Evolutionary conservation across 495 filamentous ascomycete genomes (phyloP).

Genomic region (Aspergillus heteromorphus): DNA sequence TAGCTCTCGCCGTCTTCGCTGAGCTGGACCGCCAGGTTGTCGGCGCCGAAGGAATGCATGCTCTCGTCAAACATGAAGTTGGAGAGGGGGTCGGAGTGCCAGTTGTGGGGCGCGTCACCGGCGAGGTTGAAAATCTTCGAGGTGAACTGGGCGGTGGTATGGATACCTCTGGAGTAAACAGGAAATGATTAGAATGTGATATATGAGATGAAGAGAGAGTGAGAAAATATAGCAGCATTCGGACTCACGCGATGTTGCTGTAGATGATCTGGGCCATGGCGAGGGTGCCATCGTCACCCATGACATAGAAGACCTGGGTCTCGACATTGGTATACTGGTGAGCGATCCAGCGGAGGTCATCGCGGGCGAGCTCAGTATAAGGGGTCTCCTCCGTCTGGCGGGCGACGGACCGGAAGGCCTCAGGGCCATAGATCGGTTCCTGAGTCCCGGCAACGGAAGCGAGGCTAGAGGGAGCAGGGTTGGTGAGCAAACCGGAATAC

Average conservation of each 20-base stretch:
- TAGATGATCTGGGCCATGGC: constrained; percentile 90
- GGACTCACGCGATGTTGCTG: constrained; percentile 88
- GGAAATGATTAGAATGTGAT: constrained; percentile 2
- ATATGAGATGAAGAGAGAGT: constrained; percentile 1
- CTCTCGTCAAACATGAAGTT: constrained; percentile 81
- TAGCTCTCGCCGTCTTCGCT: constrained; percentile 78
- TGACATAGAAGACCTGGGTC: constrained; percentile 94
- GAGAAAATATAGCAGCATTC: neutral
- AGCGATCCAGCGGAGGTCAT: constrained; percentile 75
- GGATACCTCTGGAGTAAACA: constrained; percentile 61
- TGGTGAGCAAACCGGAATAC: constrained; percentile 17
- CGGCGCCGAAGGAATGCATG: constrained; percentile 75
- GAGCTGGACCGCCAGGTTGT: constrained; percentile 73
- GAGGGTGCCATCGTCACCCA: constrained; percentile 68
- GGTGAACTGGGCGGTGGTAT: constrained; percentile 87
- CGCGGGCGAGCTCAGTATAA: constrained; percentile 71
- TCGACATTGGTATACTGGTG: constrained; percentile 86
- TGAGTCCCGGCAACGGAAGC: constrained; percentile 90
- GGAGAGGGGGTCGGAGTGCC: constrained; percentile 69
- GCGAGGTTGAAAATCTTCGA: constrained; percentile 81
- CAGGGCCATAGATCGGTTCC: constrained; percentile 93
- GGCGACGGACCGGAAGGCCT: constrained; percentile 78
- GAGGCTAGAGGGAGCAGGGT: constrained; percentile 50
- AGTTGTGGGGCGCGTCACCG: constrained; percentile 61
- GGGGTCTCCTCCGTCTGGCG: constrained; percentile 71